phyloP scores from a whole-genome alignment of 1,284 basidiomycete genomes.

The Austroboletus novae-zelandiae region DNA sequence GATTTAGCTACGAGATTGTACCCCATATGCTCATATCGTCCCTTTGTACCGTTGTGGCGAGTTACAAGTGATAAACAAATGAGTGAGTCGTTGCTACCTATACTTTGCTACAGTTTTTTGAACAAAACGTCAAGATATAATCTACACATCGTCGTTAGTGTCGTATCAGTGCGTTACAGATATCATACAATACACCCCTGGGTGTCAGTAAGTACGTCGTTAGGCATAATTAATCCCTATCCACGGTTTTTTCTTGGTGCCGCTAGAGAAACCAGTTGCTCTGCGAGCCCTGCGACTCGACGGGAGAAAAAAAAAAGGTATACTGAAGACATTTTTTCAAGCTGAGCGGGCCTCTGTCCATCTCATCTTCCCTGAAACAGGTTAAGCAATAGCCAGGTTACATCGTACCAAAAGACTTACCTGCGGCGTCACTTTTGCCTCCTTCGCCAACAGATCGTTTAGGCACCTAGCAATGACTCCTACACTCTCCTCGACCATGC shows the following conservation, averaged over 20 bases:
- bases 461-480: slow-evolving; percentile 67
- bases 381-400: slow-evolving; percentile 2
- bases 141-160: slow-evolving; percentile 11
- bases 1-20: too few relatives aligned
- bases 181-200: slow-evolving; percentile 18
- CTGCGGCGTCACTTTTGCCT: slow-evolving; percentile 31
- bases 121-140: not conserved
- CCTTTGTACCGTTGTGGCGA: too few relatives aligned
- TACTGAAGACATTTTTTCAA: not conserved
- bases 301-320: not conserved
- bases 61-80: too few relatives aligned
- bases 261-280: slow-evolving; percentile 14
- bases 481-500: slow-evolving; percentile 59
- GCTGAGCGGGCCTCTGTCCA: not conserved
- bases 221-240: slow-evolving; percentile 1
- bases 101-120: not conserved
- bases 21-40: too few relatives aligned
- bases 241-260: slow-evolving; percentile 12
- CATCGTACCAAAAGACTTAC: slow-evolving; percentile 15
- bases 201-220: slow-evolving; percentile 8
- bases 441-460: slow-evolving; percentile 61
- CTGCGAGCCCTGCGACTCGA: slow-evolving; percentile 2
- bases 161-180: slow-evolving; percentile 8
- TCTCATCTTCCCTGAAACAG: slow-evolving; percentile 19
- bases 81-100: not conserved